A percentile compares a stretch with the other conserved stretches of the same genome.
phyloP scores from a whole-genome alignment of 495 filamentous ascomycete genomes.

The Jackrogersella minutella region DNA sequence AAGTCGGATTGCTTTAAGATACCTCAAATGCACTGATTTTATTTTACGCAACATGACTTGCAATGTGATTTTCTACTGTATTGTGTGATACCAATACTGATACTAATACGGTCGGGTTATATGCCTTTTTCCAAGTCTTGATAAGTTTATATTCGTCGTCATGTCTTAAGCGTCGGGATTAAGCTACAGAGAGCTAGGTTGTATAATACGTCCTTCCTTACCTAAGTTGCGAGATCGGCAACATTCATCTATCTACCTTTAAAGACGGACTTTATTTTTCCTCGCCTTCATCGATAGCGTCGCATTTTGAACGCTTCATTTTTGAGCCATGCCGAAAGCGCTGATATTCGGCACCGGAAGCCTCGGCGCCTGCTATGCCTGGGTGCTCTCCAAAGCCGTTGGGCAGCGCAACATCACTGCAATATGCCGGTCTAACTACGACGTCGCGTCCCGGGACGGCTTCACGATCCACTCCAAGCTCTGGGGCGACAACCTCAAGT shows the following conservation, averaged over 20 bases:
- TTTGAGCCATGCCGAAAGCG: conserved; percentile 39
- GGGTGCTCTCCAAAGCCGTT: conserved; percentile 54
- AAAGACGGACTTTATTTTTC: background rate
- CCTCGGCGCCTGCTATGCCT: conserved; percentile 60
- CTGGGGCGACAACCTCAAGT: conserved; percentile 53
- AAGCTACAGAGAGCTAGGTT: too few species aligned
- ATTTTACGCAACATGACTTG: background rate
- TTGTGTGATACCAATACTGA: too few species aligned
- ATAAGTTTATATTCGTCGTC: too few species aligned
- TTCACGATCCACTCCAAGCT: conserved; percentile 59
- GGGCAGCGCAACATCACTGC: conserved; percentile 53
- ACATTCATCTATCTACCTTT: too few species aligned
- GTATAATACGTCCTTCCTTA: too few species aligned
- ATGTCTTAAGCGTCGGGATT: too few species aligned
- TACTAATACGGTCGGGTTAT: too few species aligned
- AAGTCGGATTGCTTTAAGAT: background rate
- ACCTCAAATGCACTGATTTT: conserved; percentile 4
- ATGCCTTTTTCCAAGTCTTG: too few species aligned
- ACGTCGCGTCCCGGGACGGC: conserved; percentile 53
- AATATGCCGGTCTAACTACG: conserved; percentile 66
- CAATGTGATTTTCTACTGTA: background rate
- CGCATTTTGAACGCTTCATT: background rate
- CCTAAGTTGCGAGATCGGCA: too few species aligned
- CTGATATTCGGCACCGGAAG: conserved; percentile 63
- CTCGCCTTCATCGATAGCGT: background rate